Conservation (phyloP, 2,329 filamentous ascomycete species). For the Exophiala xenobiotica region DNA sequence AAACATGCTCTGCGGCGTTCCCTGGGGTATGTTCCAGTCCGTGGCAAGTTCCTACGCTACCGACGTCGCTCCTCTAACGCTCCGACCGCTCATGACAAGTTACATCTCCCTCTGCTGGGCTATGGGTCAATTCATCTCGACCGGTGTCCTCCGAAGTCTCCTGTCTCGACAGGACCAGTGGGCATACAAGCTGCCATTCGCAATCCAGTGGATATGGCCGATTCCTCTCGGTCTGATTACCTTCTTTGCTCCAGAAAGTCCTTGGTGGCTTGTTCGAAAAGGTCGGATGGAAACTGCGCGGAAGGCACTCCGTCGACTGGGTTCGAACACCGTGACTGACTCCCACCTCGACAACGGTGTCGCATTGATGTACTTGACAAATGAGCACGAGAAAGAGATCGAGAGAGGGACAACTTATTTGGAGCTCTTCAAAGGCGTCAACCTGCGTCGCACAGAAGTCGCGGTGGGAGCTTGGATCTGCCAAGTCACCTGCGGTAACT, state of each 20-base stretch:
- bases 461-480: slow-evolving; percentile 63
- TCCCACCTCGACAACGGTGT: slow-evolving; percentile 81
- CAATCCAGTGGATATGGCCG: slow-evolving; percentile 53
- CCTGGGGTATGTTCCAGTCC: slow-evolving; percentile 53
- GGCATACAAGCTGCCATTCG: slow-evolving; percentile 38
- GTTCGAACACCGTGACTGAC: slow-evolving; percentile 55
- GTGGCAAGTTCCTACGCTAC: slow-evolving; percentile 33
- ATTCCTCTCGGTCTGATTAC: slow-evolving; percentile 45
- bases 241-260: slow-evolving; percentile 40
- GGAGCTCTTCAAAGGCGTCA: slow-evolving; percentile 77
- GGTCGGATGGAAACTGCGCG: slow-evolving; percentile 36
- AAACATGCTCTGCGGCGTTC: slow-evolving; percentile 44
- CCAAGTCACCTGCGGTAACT: slow-evolving; percentile 62
- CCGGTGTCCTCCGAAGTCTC: slow-evolving; percentile 35
- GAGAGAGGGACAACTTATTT: slow-evolving; percentile 11
- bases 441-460: slow-evolving; percentile 74
- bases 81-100: slow-evolving; percentile 34
- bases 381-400: background rate
- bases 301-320: slow-evolving; percentile 34
- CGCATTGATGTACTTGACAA: slow-evolving; percentile 67
- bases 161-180: slow-evolving; percentile 34
- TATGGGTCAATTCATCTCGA: slow-evolving; percentile 34
- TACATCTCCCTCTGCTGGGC: slow-evolving; percentile 44
- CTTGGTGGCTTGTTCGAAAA: slow-evolving; percentile 41
- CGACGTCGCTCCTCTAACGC: slow-evolving; percentile 32